phyloP scores from a whole-genome alignment of 441 rosid species.

The Flueggea neowawraea region DNA sequence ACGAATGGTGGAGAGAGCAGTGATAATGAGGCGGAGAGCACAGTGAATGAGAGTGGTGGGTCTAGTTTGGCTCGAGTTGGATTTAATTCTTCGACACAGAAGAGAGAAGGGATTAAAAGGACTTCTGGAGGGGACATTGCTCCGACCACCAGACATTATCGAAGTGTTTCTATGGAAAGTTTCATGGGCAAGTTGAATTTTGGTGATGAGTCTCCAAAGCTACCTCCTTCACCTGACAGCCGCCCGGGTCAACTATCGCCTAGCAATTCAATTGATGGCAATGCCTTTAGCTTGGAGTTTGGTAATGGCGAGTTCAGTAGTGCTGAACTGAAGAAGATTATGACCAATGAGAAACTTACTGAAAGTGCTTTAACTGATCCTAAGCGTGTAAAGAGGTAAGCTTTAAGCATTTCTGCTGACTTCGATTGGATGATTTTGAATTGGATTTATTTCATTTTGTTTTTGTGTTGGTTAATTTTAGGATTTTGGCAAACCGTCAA shows the following conservation, averaged over 20 bases:
- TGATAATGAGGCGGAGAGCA: constrained; percentile 90
- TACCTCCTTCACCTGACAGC: constrained; percentile 76
- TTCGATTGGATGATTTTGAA: not conserved
- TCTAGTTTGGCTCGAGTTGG: constrained; percentile 45
- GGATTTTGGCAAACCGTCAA: constrained; percentile 96
- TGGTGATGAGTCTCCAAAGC: constrained; percentile 64
- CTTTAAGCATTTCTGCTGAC: not conserved
- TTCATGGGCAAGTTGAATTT: constrained; percentile 80
- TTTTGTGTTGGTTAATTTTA: constrained; percentile 22
- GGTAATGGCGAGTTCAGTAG: constrained; percentile 89
- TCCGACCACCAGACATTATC: constrained; percentile 67
- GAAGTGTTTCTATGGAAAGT: constrained; percentile 96
- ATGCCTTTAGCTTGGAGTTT: constrained; percentile 69
- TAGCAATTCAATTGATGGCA: constrained; percentile 59
- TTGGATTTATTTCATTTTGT: not conserved
- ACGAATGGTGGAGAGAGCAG: constrained; percentile 80
- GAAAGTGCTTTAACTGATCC: constrained; percentile 91
- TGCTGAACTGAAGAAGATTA: constrained; percentile 84
- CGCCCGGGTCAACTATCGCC: constrained; percentile 63
- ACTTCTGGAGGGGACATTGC: constrained; percentile 71
- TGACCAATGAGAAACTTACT: constrained; percentile 91
- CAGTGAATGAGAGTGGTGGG: constrained; percentile 54
- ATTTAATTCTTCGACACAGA: constrained; percentile 42
- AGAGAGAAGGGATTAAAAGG: constrained; percentile 76
- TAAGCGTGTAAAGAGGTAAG: constrained; percentile 91